Evolutionary conservation across 192 early-diverging fungal species (phyloP), one percentile per base, ranked within the genome.

Genomic region (Coemansia sp.): DNA sequence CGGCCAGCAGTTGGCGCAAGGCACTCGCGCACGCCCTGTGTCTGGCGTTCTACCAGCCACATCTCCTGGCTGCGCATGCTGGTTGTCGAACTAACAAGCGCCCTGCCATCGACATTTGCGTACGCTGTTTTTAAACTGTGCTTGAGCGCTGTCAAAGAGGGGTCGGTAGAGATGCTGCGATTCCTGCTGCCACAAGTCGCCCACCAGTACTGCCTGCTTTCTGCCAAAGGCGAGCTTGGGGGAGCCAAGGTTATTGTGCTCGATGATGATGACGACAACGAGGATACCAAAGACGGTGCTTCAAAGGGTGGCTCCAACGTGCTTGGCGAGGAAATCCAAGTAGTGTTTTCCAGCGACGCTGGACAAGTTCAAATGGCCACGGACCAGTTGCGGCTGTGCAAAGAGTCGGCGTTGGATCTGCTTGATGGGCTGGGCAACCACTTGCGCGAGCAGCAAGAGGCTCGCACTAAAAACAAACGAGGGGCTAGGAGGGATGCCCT

Each of bases 301-400:
- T 29, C 32, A 18, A 10, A 34, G 52, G 29, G 14, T 10, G 8
- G 3, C 24, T 5, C 27, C n/a, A 60, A 59, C 26, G 34, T 62
- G 26, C 24, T 56, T 0, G 48, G 56, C 5, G 56, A 55, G 27
- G 77, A 80, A 32, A 42, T 80, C 21, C 48, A 58, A 22, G 68
- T 72, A 7, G 72, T 80, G 3, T 54, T 80, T 14, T 52, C 64
- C 1, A 36, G 24, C 34, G 57, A 58, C 5, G n/a, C 61, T 14
- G 56, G 18, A 0, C 26, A 19, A 4, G 17, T 34, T 1, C 29
- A 48, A 0, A 65, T 74, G 67, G 53, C 60, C 0, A 62, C 37
- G 1, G 77, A 80, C 38, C 71, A 80, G 33, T 66, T 56, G 60
- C 68, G 64, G 14, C 61, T 46, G 55, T 80, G 77, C 53, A 73